These are phyloP conservation scores for Citrullus mucosospermus DNA, from an alignment of 306 rosid species.

Conservation along the genomic window DNA sequence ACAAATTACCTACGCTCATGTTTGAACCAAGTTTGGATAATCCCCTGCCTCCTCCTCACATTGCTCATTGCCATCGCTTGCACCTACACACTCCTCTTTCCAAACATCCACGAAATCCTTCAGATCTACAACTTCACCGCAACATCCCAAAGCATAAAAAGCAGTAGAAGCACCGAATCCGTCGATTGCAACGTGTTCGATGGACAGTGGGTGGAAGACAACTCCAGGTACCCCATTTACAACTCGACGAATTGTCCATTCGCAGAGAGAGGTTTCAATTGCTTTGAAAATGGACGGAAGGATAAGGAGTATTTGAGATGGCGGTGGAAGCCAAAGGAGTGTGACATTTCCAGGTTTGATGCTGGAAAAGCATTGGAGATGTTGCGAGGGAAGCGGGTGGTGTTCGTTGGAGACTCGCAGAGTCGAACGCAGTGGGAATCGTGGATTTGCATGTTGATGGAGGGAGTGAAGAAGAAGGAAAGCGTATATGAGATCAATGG, in stretches of 20 bases:
- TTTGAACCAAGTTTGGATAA: not conserved
- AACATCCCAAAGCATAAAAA: not conserved
- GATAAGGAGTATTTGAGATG: constrained; percentile 55
- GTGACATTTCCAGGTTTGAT: constrained; percentile 63
- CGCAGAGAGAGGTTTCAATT: constrained; percentile 63
- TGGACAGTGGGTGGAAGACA: constrained; percentile 69
- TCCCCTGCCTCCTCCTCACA: not conserved
- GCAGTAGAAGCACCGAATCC: not conserved
- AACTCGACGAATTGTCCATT: constrained; percentile 66
- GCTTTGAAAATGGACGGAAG: constrained; percentile 71
- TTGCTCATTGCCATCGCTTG: not conserved
- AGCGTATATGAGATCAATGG: constrained; percentile 76
- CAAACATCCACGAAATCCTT: not conserved
- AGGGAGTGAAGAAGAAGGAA: constrained; percentile 61
- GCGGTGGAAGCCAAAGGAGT: constrained; percentile 75
- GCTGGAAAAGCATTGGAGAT: constrained; percentile 31
- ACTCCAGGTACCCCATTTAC: constrained; percentile 54
- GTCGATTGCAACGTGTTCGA: constrained; percentile 48
- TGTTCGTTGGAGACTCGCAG: constrained; percentile 81
- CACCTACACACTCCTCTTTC: not conserved
- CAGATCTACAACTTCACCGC: not conserved
- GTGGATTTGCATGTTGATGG: constrained; percentile 66
- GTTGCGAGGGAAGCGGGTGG: constrained; percentile 71
- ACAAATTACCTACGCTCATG: not conserved
- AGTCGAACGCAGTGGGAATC: constrained; percentile 98